Evolutionary conservation across 495 filamentous ascomycete genomes (phyloP), one percentile per base, ranked within the genome.

Genomic region (Talaromyces nanjingensis): DNA sequence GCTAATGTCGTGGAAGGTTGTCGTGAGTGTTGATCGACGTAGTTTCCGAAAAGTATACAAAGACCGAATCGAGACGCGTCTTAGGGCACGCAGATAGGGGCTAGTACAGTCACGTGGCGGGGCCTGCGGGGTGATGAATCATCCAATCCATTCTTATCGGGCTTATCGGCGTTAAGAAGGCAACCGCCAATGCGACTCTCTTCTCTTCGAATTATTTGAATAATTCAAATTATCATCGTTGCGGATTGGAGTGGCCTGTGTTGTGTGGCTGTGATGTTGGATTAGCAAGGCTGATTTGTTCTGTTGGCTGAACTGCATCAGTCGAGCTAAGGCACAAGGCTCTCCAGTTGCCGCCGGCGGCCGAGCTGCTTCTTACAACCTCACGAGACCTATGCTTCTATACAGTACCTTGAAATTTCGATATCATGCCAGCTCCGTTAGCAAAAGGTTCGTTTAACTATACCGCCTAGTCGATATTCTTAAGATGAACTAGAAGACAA

Each of bases 341-440:
- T 25, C 22, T 18, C 22, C 27, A 8, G 39, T 47, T 63, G 45
- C 45, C 45, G 45, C 45, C 45, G 45, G n/a, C 45, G n/a, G 45
- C 45, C 45, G 18, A 49, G 45, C 45, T 49, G 11, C 45, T 49
- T 49, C 45, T 31, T 49, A 20, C 45, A 49, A 49, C 45, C 37
- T 42, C 24, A 54, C 49, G 49, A 55, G n/a, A 20, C 29, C 25
- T 61, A n/a, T 45, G 33, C 3, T 29, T 61, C 34, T 49, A 49
- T 47, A 49, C 4, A 49, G 22, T 49, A 29, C 20, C 22, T 27
- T 4, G 9, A 49, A 12, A 9, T 29, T 3, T 59, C 5, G 54
- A 63, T 67, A 74, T 39, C 31, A 83, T 83, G 81, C 81, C 81
- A 65, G 77, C 81, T 24, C 81, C 81, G 14, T 67, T 84, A 68